Percentiles rank a stretch among this genome's conserved stretches.
Conservation (phyloP, 2,329 filamentous ascomycete species). For the Cladosporium oxysporum region DNA sequence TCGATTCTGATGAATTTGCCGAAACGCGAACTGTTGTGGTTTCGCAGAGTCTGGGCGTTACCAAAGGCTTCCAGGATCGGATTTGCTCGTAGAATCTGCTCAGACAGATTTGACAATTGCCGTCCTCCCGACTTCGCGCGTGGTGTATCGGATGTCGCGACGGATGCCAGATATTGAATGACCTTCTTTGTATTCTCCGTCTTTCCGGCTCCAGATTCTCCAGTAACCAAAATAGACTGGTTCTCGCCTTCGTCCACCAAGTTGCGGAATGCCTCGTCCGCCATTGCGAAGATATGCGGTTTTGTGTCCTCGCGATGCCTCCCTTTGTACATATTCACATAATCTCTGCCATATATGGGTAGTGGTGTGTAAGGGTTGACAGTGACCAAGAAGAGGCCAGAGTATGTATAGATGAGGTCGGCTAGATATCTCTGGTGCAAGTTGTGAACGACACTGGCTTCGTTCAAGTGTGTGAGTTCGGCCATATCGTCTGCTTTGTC, state of each 20-base stretch:
- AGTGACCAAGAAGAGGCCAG: conserved; percentile 91
- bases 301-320: conserved; percentile 89
- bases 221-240: conserved; percentile 96
- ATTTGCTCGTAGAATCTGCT: conserved; percentile 94
- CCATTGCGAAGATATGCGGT: conserved; percentile 96
- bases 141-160: conserved; percentile 79
- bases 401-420: conserved; percentile 97
- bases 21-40: conserved; percentile 97
- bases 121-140: conserved; percentile 60
- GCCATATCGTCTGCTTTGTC: conserved; percentile 99
- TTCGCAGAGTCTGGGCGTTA: conserved; percentile 95
- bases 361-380: conserved; percentile 95
- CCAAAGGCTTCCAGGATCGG: conserved; percentile 97
- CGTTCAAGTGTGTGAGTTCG: conserved; percentile 95
- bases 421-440: conserved; percentile 92
- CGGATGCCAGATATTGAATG: conserved; percentile 95
- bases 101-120: conserved; percentile 82
- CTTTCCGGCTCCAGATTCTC: conserved; percentile 96
- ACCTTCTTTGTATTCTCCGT: conserved; percentile 99
- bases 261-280: conserved; percentile 93
- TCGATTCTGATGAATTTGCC: conserved; percentile 99
- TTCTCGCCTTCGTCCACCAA: conserved; percentile 93
- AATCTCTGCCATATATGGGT: conserved; percentile 94
- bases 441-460: conserved; percentile 97
- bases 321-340: conserved; percentile 97